Base-by-base conservation (phyloP, 1,284 basidiomycete genomes). In the Naganishia albida region DNA sequence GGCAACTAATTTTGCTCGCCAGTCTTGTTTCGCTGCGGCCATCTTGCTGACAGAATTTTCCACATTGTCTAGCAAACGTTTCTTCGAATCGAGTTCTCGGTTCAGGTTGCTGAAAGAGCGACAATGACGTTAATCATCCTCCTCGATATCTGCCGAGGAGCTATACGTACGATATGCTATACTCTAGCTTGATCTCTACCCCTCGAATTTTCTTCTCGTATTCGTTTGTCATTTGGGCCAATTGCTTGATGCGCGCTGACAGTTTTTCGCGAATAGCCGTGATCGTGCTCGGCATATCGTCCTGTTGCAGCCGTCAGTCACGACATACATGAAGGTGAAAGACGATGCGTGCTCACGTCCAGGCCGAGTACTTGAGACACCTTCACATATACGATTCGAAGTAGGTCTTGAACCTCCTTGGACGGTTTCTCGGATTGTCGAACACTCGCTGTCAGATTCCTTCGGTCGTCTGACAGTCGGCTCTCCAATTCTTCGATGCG, bases 21-120 rank as follows among this genome's bases (percentile, higher is more conserved):
- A 97, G 38, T 86, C 83, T n/a, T 85, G 81, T 76, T 94, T 93
- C 28, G 87, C 86, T 65, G 95, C 89, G 1, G 88, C 86, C 67
- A 91, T 87, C 23, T 85, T 84, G 82, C 91, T 95, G 64, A 98
- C 84, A 56, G 90, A 88, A 15, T 83, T 81, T 78, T 99, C 95
- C 72, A 98, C 94, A 73, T 89, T 90, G 80, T 99, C 95, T 64
- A 99, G 85, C 76, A 95, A 91, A 69, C 87, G 88, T 89, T 93
- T 93, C 67, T 92, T 86, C 51, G 83, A 79, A 68, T 98, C 95
- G 46, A 97, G 84, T 74, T 94, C 91, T 71, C 89, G 89, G 75
- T 89, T 87, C 81, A 99, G 86, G 15, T 89, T 85, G 23, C 81
- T 85, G 70, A n/a, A 8, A 2, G 7, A 23, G 13, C 15, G 26